phyloP scores from a whole-genome alignment of 2,329 filamentous ascomycete genomes.

The Botrytis medusae region DNA sequence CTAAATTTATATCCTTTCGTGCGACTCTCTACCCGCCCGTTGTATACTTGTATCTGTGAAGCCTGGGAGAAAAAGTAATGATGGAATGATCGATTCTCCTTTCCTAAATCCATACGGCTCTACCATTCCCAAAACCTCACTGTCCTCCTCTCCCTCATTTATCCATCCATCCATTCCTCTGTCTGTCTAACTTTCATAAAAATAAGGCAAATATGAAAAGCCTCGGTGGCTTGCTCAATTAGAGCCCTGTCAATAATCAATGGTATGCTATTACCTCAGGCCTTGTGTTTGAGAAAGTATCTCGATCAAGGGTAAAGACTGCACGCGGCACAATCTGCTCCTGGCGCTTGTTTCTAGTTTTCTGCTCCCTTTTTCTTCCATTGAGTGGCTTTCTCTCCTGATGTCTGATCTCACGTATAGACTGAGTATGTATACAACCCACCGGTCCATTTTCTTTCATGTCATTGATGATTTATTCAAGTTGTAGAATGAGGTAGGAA shows the following conservation, averaged over 20 bases:
- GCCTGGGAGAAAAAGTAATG: background rate
- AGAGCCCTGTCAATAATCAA: background rate
- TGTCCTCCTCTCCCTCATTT: background rate
- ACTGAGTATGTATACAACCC: background rate
- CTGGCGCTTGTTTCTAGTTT: slow-evolving; percentile 23
- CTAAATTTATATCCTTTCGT: background rate
- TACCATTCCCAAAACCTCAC: background rate
- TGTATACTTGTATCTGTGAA: background rate
- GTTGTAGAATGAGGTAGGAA: slow-evolving; percentile 4
- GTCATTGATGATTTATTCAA: background rate
- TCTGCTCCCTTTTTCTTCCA: background rate
- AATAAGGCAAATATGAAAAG: background rate
- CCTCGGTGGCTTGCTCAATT: background rate
- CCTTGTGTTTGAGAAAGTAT: slow-evolving; percentile 10
- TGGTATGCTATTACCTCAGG: slow-evolving; percentile 4
- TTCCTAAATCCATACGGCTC: background rate
- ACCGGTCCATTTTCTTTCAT: background rate
- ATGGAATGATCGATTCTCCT: background rate
- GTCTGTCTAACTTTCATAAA: background rate
- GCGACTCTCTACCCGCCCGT: slow-evolving; percentile 5
- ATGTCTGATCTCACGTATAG: background rate
- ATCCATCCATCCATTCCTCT: too few species aligned
- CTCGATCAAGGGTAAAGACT: slow-evolving; percentile 6
- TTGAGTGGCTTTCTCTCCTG: background rate
- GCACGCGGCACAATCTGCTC: slow-evolving; percentile 13